Percentiles rank a stretch among this genome's conserved stretches.
phyloP scores from a whole-genome alignment of 345 rosid species.

The Rubroshorea leprosula region DNA sequence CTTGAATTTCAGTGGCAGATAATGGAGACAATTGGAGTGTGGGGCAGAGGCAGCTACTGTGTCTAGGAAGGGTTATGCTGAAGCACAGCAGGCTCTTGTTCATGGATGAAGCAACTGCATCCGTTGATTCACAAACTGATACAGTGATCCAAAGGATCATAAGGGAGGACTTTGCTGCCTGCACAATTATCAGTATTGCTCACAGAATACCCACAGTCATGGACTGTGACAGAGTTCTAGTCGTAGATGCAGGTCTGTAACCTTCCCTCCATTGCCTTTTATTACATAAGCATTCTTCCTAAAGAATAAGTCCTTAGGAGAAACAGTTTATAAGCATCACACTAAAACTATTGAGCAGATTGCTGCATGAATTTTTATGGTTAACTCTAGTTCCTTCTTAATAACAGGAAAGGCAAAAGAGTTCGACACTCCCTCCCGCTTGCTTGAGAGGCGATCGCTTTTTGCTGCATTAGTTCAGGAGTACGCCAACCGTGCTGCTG shows the following conservation, averaged over 20 bases:
- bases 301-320: neutral
- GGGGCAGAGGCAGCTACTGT: slow-evolving; percentile 93
- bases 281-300: no score
- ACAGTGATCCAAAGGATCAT: slow-evolving; percentile 84
- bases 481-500: slow-evolving; percentile 78
- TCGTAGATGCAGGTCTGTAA: slow-evolving; percentile 62
- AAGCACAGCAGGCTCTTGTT: slow-evolving; percentile 74
- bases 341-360: no score
- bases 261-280: neutral
- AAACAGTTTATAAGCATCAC: no score
- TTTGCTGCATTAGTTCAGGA: slow-evolving; percentile 89
- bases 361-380: no score
- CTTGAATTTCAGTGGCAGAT: slow-evolving; percentile 57
- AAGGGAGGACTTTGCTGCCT: slow-evolving; percentile 72
- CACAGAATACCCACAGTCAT: slow-evolving; percentile 95
- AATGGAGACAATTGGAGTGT: slow-evolving; percentile 97
- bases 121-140: slow-evolving; percentile 89
- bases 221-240: slow-evolving; percentile 91
- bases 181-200: slow-evolving; percentile 92
- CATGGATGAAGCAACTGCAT: slow-evolving; percentile 96
- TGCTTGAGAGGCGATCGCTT: slow-evolving; percentile 64
- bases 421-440: slow-evolving; percentile 62
- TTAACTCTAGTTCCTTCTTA: no score
- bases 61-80: slow-evolving; percentile 87
- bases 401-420: slow-evolving; percentile 77